Base-by-base conservation (phyloP, 192 early-diverging fungal species). In the Entomortierella parvispora region DNA sequence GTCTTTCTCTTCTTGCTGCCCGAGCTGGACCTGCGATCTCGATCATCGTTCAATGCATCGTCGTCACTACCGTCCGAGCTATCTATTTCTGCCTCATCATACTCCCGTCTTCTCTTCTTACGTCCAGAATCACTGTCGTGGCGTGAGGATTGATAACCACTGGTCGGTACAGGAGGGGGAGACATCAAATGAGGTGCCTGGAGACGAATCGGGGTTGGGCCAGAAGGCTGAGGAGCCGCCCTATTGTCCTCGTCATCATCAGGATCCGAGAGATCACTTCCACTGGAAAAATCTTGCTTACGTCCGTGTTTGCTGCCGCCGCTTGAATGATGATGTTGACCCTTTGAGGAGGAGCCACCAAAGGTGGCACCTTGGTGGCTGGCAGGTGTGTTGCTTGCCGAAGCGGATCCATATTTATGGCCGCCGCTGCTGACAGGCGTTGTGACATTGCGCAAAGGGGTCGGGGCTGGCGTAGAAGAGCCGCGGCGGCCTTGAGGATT, bases 251-350 rank as follows among this genome's bases (percentile, higher is more conserved):
- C 66, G 0, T 77, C 65, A 31, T 58, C 74, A 4, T 77, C 74
- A 0, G 60, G 74, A 3, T 77, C 74, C 3, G 74, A 77, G 32
- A 77, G 61, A 47, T 68, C 74, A 37, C 74, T 77, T 1, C 53
- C 65, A 47, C 74, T 77, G 4, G 74, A 64, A 15, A 58, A 12
- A 22, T 64, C 60, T 1, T 54, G 59, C 47, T 40, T 40, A 12
- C 66, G 65, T 14, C 29, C 32, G 53, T 65, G 62, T 52, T 72
- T 72, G 37, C 46, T 56, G 45, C 61, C 40, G 28, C 26, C 33
- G 4, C 56, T 37, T 23, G 25, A 49, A 49, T 25, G 46, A 10
- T 34, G 31, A 11, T 48, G 31, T 51, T 62, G 48, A n/a, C 48
- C 20, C 51, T 45, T 65, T 0, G 62, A 43, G 23, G 62, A 43